Evolutionary conservation across 805 yeast species (phyloP).

Genomic region (Cyberlindnera japonica): DNA sequence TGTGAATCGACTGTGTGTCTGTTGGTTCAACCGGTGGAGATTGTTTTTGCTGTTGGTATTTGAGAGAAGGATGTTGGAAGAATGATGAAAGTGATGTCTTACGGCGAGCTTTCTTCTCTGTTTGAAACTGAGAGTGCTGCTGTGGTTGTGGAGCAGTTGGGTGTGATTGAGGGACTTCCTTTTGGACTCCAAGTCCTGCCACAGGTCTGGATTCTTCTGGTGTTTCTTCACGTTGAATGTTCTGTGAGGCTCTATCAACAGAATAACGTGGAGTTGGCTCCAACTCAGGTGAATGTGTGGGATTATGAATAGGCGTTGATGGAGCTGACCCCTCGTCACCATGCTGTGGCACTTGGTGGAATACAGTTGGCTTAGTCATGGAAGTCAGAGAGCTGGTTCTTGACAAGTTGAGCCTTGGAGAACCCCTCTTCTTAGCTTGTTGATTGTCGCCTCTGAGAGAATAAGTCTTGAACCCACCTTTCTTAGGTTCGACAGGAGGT

Average conservation of each 20-base stretch:
- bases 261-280: slow-evolving; percentile 7
- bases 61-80: slow-evolving; percentile 8
- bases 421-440: neutral
- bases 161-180: neutral
- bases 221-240: neutral
- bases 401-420: slow-evolving; percentile 4
- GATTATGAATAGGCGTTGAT: slow-evolving; percentile 4
- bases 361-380: slow-evolving; percentile 6
- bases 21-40: neutral
- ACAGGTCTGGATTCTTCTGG: too few species aligned
- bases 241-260: neutral
- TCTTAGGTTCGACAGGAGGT: slow-evolving; percentile 4
- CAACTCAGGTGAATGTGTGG: slow-evolving; percentile 8
- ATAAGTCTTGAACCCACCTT: slow-evolving; percentile 17
- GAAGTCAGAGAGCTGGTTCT: slow-evolving; percentile 17
- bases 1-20: neutral
- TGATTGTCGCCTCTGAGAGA: slow-evolving; percentile 17
- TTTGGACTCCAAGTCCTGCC: neutral
- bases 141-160: too few species aligned
- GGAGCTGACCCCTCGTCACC: neutral
- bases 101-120: slow-evolving; percentile 5
- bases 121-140: too few species aligned
- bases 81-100: slow-evolving; percentile 6
- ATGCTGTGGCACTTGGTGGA: neutral
- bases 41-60: slow-evolving; percentile 4